These are phyloP conservation scores for Blastomyces parvus DNA, from an alignment of 2,329 filamentous ascomycete species.

Conservation along the genomic window DNA sequence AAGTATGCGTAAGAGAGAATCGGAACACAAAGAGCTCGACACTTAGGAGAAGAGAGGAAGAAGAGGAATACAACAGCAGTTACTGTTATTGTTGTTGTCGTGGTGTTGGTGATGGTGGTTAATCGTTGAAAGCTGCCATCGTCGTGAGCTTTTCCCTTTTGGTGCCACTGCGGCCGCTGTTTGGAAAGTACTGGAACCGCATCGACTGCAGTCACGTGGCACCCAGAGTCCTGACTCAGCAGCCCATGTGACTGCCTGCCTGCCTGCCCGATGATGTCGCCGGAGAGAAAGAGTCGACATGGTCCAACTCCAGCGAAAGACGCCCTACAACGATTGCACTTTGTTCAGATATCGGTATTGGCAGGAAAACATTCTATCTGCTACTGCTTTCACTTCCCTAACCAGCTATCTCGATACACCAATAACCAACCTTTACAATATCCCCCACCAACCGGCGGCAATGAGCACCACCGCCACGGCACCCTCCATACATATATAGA, in stretches of 20 bases:
- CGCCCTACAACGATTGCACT: not conserved
- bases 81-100: slow-evolving; percentile 15
- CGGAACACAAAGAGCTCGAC: slow-evolving; percentile 10
- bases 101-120: not conserved
- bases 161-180: slow-evolving; percentile 18
- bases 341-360: not conserved
- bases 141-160: slow-evolving; percentile 15
- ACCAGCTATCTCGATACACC: not conserved
- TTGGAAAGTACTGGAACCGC: slow-evolving; percentile 36
- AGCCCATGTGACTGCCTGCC: not conserved
- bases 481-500: not conserved
- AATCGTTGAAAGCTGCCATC: too few species aligned
- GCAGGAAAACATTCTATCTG: not conserved
- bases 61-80: slow-evolving; percentile 11
- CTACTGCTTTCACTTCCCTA: not conserved
- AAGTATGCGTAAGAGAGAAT: slow-evolving; percentile 11
- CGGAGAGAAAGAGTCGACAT: not conserved
- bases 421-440: not conserved
- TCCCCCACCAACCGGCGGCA: not conserved
- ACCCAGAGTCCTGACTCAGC: not conserved
- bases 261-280: not conserved
- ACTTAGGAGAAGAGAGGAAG: slow-evolving; percentile 15
- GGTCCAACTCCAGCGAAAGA: not conserved
- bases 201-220: slow-evolving; percentile 5
- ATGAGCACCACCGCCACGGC: not conserved